A percentile compares a stretch with the other conserved stretches of the same genome.
phyloP scores from a whole-genome alignment of 768 basidiomycete species.

The Pleurotus ostreatus region DNA sequence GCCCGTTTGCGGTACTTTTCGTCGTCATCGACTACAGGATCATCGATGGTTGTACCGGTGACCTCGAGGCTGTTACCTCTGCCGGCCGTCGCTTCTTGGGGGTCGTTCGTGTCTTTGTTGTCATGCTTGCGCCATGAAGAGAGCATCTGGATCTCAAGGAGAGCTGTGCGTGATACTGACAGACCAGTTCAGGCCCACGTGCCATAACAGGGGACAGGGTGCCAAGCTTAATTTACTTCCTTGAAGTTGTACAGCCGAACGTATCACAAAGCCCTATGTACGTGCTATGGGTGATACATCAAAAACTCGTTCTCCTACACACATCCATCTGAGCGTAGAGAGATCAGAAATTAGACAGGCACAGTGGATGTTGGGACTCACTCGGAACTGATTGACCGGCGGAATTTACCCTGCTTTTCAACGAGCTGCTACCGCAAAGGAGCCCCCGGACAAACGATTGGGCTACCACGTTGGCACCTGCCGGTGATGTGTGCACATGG shows the following conservation, averaged over 20 bases:
- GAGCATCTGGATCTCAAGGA: background rate
- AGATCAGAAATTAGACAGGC: background rate
- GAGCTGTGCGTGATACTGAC: background rate
- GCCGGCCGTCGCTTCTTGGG: background rate
- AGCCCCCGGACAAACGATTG: conserved; percentile 44
- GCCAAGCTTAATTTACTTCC: background rate
- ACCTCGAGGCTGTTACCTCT: no score
- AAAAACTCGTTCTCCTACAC: background rate
- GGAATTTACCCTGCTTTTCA: conserved; percentile 30
- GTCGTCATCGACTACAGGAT: background rate
- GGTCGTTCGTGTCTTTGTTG: background rate
- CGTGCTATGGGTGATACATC: no score
- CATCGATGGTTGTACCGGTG: background rate
- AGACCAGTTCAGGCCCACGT: background rate
- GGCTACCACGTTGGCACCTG: conserved; percentile 44
- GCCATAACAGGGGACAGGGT: background rate
- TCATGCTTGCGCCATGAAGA: background rate
- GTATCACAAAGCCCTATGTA: no score
- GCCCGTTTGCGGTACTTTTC: conserved; percentile 1
- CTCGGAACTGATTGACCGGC: conserved; percentile 33
- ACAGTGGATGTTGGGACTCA: conserved; percentile 12
- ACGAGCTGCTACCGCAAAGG: conserved; percentile 30
- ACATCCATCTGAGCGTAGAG: background rate
- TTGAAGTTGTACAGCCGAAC: no score
- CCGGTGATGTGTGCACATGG: conserved; percentile 40